Evolutionary conservation across 2,329 filamentous ascomycete species (phyloP).

Genomic region (Zymoseptoria brevis): DNA sequence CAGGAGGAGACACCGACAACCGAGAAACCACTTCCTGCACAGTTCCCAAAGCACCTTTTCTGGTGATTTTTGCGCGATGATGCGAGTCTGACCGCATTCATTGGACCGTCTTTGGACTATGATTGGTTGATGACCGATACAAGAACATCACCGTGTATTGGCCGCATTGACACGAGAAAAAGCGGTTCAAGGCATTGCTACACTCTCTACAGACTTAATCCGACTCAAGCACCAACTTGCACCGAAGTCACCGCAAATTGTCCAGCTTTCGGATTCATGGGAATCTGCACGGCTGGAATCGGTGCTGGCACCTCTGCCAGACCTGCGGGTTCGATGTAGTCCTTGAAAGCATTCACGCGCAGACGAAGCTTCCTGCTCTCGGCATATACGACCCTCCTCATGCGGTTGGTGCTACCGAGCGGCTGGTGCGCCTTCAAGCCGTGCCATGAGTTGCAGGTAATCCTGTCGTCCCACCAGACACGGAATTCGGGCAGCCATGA

Average conservation of each 20-base stretch:
- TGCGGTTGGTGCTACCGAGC: constrained; percentile 34
- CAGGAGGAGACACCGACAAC: not conserved
- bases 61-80: constrained; percentile 7
- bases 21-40: constrained; percentile 1
- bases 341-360: constrained; percentile 33
- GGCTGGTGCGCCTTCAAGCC: constrained; percentile 33
- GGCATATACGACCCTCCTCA: constrained; percentile 36
- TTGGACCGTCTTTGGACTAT: not conserved
- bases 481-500: constrained; percentile 34
- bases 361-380: constrained; percentile 35
- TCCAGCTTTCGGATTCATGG: constrained; percentile 15
- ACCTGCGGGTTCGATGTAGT: constrained; percentile 33
- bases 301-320: constrained; percentile 33
- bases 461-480: constrained; percentile 35
- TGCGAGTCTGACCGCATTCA: not conserved
- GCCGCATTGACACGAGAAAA: no score
- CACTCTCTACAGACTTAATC: not conserved
- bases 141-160: no score
- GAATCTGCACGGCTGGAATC: constrained; percentile 23
- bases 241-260: constrained; percentile 19
- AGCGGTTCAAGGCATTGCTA: not conserved
- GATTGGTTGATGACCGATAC: not conserved
- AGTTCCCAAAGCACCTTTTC: constrained; percentile 18
- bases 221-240: not conserved
- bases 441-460: constrained; percentile 35